Evolutionary conservation across 306 rosid genomes (phyloP).

Genomic region (Malus sylvestris): DNA sequence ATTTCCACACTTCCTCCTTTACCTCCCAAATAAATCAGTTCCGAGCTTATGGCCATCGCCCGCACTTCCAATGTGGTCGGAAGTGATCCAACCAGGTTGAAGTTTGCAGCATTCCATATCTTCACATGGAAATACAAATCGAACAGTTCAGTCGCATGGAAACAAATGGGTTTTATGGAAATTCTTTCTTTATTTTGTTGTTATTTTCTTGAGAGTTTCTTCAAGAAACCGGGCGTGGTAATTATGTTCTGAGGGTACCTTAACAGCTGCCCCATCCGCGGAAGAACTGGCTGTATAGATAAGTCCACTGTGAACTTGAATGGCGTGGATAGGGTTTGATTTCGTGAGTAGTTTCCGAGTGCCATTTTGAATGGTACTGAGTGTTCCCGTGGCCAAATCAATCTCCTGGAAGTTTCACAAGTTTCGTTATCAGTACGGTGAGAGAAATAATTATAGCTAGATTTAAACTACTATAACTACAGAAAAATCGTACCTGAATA

Average conservation of each 20-base stretch:
- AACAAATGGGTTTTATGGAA: not conserved
- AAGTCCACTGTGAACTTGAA: slow-evolving; percentile 56
- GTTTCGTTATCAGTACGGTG: not conserved
- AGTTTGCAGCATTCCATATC: slow-evolving; percentile 67
- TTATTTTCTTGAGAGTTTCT: not conserved
- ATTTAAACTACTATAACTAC: slow-evolving; percentile 3
- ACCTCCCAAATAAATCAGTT: slow-evolving; percentile 76
- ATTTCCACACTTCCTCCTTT: slow-evolving; percentile 78
- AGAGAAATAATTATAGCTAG: slow-evolving; percentile 2
- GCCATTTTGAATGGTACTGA: slow-evolving; percentile 58
- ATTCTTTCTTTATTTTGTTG: not conserved
- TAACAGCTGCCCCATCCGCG: slow-evolving; percentile 64
- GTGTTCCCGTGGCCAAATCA: slow-evolving; percentile 62
- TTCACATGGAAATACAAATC: slow-evolving; percentile 13
- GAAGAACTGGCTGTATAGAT: slow-evolving; percentile 62
- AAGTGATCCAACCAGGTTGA: slow-evolving; percentile 56
- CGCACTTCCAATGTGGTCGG: slow-evolving; percentile 60
- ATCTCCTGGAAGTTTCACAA: slow-evolving; percentile 50
- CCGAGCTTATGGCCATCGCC: slow-evolving; percentile 69
- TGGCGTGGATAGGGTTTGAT: slow-evolving; percentile 59
- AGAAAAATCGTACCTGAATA: slow-evolving; percentile 55
- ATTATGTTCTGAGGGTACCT: slow-evolving; percentile 44
- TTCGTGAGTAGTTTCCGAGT: slow-evolving; percentile 62
- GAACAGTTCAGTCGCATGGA: slow-evolving; percentile 5
- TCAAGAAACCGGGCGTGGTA: not conserved